phyloP scores from a whole-genome alignment of 139 green algal species.

The Yamagishiella unicocca region DNA sequence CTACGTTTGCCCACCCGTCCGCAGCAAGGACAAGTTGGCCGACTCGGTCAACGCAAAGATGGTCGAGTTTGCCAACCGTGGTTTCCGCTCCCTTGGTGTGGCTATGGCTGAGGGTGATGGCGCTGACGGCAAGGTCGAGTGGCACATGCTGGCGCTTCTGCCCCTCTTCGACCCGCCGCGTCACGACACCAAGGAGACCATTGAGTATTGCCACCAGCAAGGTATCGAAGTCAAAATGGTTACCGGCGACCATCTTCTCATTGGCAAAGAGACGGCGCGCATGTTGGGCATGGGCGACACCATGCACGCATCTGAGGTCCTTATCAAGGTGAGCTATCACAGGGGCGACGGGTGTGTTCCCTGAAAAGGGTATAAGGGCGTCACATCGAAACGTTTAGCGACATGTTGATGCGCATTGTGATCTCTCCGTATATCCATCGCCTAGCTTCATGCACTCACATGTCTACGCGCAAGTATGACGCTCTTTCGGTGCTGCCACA shows the following conservation, averaged over 20 bases:
- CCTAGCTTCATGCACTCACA: too few species aligned
- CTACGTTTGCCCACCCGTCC: too few species aligned
- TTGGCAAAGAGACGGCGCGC: constrained; percentile 87
- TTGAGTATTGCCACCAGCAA: constrained; percentile 77
- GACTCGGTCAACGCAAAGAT: constrained; percentile 78
- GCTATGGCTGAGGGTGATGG: constrained; percentile 70
- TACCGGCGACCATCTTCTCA: constrained; percentile 90
- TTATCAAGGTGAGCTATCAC: constrained; percentile 57
- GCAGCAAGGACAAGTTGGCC: constrained; percentile 62
- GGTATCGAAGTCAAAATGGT: constrained; percentile 91
- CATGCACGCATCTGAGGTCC: constrained; percentile 61
- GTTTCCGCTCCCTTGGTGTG: constrained; percentile 85
- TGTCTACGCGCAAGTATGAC: too few species aligned
- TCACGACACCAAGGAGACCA: constrained; percentile 88
- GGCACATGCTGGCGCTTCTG: constrained; percentile 80
- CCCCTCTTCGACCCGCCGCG: constrained; percentile 88
- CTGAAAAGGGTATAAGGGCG: too few species aligned
- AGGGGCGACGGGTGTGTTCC: too few species aligned
- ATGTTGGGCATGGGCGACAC: constrained; percentile 89
- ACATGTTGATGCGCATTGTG: too few species aligned
- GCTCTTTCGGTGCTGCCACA: too few species aligned
- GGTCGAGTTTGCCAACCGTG: constrained; percentile 81
- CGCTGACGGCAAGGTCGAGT: constrained; percentile 60
- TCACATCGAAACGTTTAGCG: too few species aligned
- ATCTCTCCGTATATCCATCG: too few species aligned